Conservation (phyloP, 495 filamentous ascomycete species). For the Trichoderma asperelloides region DNA sequence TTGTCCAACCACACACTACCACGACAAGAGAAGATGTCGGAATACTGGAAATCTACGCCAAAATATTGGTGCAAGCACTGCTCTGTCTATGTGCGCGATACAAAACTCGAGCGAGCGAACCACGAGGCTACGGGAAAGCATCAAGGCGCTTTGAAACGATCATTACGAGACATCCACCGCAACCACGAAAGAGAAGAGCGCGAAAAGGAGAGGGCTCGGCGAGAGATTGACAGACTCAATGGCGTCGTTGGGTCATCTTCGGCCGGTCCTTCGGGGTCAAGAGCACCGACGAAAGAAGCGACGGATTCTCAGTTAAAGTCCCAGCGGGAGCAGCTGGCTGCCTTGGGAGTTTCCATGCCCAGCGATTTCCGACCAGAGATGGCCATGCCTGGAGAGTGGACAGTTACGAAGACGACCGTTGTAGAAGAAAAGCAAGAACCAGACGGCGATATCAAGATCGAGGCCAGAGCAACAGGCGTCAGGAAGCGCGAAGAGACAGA, state of each 20-base stretch:
- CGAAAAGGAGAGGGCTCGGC: slow-evolving; percentile 71
- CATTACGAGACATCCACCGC: slow-evolving; percentile 77
- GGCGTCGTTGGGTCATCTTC: slow-evolving; percentile 48
- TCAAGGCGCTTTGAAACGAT: slow-evolving; percentile 81
- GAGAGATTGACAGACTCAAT: slow-evolving; percentile 80
- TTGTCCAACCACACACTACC: background rate
- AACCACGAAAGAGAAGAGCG: slow-evolving; percentile 66
- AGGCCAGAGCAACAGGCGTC: slow-evolving; percentile 46
- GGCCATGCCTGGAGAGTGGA: slow-evolving; percentile 89
- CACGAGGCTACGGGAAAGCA: slow-evolving; percentile 87
- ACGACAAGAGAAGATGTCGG: slow-evolving; percentile 57
- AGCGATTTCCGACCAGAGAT: slow-evolving; percentile 68
- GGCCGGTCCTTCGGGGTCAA: slow-evolving; percentile 16
- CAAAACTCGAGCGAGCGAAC: slow-evolving; percentile 76
- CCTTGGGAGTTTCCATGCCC: slow-evolving; percentile 79
- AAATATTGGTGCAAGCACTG: slow-evolving; percentile 99
- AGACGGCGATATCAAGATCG: slow-evolving; percentile 26
- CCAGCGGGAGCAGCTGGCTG: slow-evolving; percentile 79
- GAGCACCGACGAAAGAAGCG: slow-evolving; percentile 13
- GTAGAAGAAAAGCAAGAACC: slow-evolving; percentile 19
- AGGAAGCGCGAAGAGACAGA: slow-evolving; percentile 61
- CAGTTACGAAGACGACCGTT: slow-evolving; percentile 52
- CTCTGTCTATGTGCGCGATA: slow-evolving; percentile 83
- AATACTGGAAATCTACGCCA: slow-evolving; percentile 98
- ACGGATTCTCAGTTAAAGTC: slow-evolving; percentile 65